These are phyloP conservation scores for Vicia sativa DNA, from an alignment of 306 rosid species.

Conservation along the genomic window DNA sequence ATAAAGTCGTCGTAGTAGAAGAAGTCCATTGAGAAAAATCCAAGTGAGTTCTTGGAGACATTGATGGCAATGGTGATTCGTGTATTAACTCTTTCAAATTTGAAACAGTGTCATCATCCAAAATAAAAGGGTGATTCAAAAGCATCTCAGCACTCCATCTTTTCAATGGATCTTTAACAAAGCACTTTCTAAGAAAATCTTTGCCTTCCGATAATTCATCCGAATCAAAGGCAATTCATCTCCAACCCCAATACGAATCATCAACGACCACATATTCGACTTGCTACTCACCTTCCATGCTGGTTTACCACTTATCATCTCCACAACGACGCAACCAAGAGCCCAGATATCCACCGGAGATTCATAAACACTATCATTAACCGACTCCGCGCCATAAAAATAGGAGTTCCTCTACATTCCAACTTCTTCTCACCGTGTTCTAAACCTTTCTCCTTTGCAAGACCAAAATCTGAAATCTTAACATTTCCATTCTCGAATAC, in stretches of 20 bases:
- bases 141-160: slow-evolving; percentile 93
- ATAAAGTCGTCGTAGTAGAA: no score
- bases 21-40: no score
- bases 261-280: slow-evolving; percentile 44
- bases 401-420: slow-evolving; percentile 68
- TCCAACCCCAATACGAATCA: slow-evolving; percentile 62
- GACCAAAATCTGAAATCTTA: slow-evolving; percentile 87
- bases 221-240: slow-evolving; percentile 60
- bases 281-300: slow-evolving; percentile 48
- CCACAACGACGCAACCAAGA: slow-evolving; percentile 68
- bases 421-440: slow-evolving; percentile 12
- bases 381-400: slow-evolving; percentile 76
- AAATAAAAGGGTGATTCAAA: no score
- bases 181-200: slow-evolving; percentile 49
- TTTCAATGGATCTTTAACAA: slow-evolving; percentile 61
- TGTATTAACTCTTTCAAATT: no score
- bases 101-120: no score
- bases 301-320: slow-evolving; percentile 75
- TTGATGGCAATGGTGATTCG: no score
- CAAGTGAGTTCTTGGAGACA: no score
- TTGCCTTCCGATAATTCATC: no score
- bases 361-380: slow-evolving; percentile 60
- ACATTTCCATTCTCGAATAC: slow-evolving; percentile 54
- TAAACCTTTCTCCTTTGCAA: slow-evolving; percentile 50
- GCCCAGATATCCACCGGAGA: slow-evolving; percentile 80